Evolutionary conservation across 2,329 filamentous ascomycete species (phyloP).

Genomic region (Trichoderma brevicompactum): DNA sequence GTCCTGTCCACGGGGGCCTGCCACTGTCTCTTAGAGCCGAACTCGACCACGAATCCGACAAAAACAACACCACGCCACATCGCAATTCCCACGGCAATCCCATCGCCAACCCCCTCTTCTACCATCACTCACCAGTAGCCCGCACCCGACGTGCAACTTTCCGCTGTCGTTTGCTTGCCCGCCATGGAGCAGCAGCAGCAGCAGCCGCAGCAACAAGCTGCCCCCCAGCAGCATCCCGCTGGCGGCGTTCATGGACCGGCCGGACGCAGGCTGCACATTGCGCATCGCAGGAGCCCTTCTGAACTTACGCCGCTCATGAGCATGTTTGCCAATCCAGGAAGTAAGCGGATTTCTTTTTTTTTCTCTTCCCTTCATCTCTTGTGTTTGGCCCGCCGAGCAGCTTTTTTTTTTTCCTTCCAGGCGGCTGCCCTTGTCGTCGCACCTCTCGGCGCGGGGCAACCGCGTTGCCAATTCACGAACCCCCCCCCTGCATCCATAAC

Average conservation of each 20-base stretch:
- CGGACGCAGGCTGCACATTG: slow-evolving; percentile 93
- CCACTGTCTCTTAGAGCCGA: slow-evolving; percentile 33
- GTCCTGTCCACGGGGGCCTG: slow-evolving; percentile 35
- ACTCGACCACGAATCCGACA: slow-evolving; percentile 18
- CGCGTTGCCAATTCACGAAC: slow-evolving; percentile 13
- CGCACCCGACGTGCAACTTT: slow-evolving; percentile 52
- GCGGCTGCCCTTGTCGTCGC: slow-evolving; percentile 15
- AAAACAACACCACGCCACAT: slow-evolving; percentile 12
- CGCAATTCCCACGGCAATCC: slow-evolving; percentile 18
- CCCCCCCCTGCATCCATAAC: slow-evolving; percentile 8
- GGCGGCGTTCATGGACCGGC: slow-evolving; percentile 71
- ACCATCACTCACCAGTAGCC: slow-evolving; percentile 34
- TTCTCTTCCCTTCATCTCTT: neutral
- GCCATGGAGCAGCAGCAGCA: slow-evolving; percentile 67
- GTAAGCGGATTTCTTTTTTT: slow-evolving; percentile 52
- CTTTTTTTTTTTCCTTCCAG: neutral
- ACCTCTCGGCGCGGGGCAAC: slow-evolving; percentile 22
- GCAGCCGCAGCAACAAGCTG: slow-evolving; percentile 50
- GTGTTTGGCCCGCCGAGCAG: neutral
- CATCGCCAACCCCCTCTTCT: slow-evolving; percentile 23
- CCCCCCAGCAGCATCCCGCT: slow-evolving; percentile 53
- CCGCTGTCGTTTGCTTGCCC: slow-evolving; percentile 53
- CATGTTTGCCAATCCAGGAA: slow-evolving; percentile 72
- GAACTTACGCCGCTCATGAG: slow-evolving; percentile 97
- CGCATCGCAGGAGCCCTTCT: slow-evolving; percentile 93